Evolutionary conservation across 1,139 yeast genomes (phyloP), one percentile per base, ranked within the genome.

Genomic region (Kazachstania sp.): DNA sequence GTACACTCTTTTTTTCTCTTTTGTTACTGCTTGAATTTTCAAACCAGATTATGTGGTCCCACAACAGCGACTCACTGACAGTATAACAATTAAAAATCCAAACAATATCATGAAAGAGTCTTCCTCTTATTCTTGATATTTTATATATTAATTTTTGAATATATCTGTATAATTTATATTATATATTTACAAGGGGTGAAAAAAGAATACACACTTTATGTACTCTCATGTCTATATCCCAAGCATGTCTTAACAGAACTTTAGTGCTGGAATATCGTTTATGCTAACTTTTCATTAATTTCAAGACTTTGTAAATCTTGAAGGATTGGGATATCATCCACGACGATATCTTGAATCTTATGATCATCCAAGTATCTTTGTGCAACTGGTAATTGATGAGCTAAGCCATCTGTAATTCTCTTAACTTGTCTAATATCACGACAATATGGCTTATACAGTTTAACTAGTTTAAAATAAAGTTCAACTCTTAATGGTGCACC

Each of bases 401-500:
- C 58, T 39, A 69, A 70, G 42, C 67, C 67, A 37, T 63, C 59
- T 26, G 70, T 61, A 45, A 68, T 62, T 47, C 66, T 64, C 43
- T 63, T 61, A 49, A 65, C 63, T 52, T 73, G 76, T 20, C 63
- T 62, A 20, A 64, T 51, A 46, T 73, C 73, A 51, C 74, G 71
- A 53, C 75, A 72, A 54, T 63, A 74, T 35, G 64, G 63, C 15
- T 71, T 67, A 53, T 71, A 83, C 19, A 70, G 58, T 51, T 75
- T 73, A 55, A 82, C 72, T 41, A 83, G 66, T 45, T 77, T 72
- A 63, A 77, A 73, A 65, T 81, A 83, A 13, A 82, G 65, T 32
- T 70, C 70, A 43, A 71, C 71, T 63, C 86, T 73, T 43, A 71
- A 71, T 0, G 61, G 57, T 3, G 61, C 49, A 7, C 18, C 36